These are phyloP conservation scores for Botrytis fabae DNA, from an alignment of 2,329 filamentous ascomycete genomes.

Conservation along the genomic window DNA sequence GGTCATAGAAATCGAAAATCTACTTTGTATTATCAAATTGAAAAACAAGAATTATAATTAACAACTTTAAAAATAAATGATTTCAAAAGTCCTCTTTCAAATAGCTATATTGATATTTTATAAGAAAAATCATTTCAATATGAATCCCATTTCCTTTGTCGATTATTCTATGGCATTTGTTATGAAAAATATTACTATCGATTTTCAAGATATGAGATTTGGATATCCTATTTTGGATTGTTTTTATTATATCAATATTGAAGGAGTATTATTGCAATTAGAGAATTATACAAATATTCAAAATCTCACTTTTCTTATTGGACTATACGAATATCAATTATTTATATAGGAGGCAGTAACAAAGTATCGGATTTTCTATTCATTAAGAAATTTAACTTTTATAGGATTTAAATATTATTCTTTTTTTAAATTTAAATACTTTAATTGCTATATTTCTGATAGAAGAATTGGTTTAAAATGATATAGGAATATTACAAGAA, in stretches of 20 bases:
- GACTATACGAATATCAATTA: neutral
- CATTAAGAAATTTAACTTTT: neutral
- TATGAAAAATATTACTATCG: neutral
- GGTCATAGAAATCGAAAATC: neutral
- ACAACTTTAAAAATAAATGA: neutral
- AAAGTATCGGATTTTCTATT: neutral
- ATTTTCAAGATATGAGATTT: neutral
- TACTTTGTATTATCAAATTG: neutral
- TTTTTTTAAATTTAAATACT: neutral
- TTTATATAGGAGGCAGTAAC: neutral
- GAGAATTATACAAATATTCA: neutral
- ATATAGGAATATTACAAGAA: neutral
- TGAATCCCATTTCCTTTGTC: neutral
- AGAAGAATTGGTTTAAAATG: neutral
- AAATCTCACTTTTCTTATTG: neutral
- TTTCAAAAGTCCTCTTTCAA: neutral
- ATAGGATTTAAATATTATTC: neutral
- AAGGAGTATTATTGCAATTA: neutral
- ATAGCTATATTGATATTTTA: neutral
- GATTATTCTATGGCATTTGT: neutral
- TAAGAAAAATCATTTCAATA: neutral
- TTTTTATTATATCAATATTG: neutral
- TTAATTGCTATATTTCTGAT: neutral
- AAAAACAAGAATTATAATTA: neutral
- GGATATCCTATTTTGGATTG: neutral